Base-by-base conservation (phyloP, 2,329 filamentous ascomycete species). In the Aspergillus alliaceus region DNA sequence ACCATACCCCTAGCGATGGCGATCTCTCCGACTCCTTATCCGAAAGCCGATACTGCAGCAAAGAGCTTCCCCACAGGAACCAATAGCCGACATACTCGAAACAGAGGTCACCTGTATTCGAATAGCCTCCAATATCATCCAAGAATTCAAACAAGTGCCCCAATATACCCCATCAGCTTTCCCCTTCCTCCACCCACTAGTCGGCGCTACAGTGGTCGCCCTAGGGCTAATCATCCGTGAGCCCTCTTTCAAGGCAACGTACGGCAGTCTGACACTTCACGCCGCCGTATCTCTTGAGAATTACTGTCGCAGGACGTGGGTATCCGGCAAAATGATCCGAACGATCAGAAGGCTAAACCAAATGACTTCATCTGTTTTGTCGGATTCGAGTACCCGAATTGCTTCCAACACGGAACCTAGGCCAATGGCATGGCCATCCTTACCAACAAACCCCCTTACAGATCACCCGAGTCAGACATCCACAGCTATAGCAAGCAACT, bases 41-140 rank as follows among this genome's bases (percentile, higher is more conserved):
- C 56, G 62, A 27, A 66, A 63, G 39, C 60, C 64, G 3, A 60
- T 63, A 51, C 53, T 64, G 12, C 61, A 61, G 29, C 53, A 42
- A 18, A 18, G 24, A 12, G 12, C 24, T 7, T 31, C 42, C 2
- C 34, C 29, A 11, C 20, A 56, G 18, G 46, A 55, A 5, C 35
- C 48, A 5, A 40, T 52, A 1, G 53, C 57, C 4, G 59, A 64
- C n/a, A 32, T 29, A 0, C 54, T 62, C 5, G 53, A 66, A 47
- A 66, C 66, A 24, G 61, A 65, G 32, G 57, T 65, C 2, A 59
- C 60, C 8, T 67, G 65, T 22, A 66, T 67, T 54, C 59, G 55
- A 14, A 42, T 66, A 24, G 59, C 59, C 3, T 57, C 49, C 7
- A 54, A 53, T 3, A 60, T 66, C 5, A 61, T 65, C 5, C 52